These are phyloP conservation scores for Xerocomus nothofagi DNA, from an alignment of 1,284 basidiomycete species.

Conservation along the genomic window DNA sequence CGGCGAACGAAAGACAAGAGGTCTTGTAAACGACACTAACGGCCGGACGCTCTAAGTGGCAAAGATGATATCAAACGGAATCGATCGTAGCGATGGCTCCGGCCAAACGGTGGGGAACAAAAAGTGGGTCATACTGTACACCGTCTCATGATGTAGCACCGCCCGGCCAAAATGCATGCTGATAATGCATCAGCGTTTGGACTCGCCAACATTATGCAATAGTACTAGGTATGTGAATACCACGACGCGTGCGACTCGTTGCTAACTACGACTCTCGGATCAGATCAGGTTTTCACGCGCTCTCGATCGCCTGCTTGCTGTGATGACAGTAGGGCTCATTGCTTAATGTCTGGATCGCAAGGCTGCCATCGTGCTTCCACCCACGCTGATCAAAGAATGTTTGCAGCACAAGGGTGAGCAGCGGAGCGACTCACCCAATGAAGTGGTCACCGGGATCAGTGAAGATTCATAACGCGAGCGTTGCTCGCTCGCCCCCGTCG, in stretches of 20 bases:
- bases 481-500: neutral
- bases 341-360: neutral
- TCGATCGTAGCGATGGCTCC: too few relatives aligned
- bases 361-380: constrained; percentile 7
- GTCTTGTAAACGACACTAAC: neutral
- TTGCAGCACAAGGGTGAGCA: neutral
- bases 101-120: too few relatives aligned
- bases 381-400: constrained; percentile 4
- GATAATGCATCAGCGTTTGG: too few relatives aligned
- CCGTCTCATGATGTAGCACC: too few relatives aligned
- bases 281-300: neutral
- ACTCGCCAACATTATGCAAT: too few relatives aligned
- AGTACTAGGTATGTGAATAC: neutral
- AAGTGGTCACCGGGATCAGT: constrained; percentile 15
- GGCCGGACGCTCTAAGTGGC: too few relatives aligned
- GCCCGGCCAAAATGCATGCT: too few relatives aligned
- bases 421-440: neutral
- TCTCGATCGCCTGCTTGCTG: neutral
- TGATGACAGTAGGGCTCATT: neutral
- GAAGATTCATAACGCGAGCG: neutral
- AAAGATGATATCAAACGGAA: too few relatives aligned
- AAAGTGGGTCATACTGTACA: too few relatives aligned
- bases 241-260: too few relatives aligned
- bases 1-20: neutral
- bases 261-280: neutral